Evolutionary conservation across 306 rosid genomes (phyloP), one percentile per base, ranked within the genome.

Genomic region (Bauhinia variegata): DNA sequence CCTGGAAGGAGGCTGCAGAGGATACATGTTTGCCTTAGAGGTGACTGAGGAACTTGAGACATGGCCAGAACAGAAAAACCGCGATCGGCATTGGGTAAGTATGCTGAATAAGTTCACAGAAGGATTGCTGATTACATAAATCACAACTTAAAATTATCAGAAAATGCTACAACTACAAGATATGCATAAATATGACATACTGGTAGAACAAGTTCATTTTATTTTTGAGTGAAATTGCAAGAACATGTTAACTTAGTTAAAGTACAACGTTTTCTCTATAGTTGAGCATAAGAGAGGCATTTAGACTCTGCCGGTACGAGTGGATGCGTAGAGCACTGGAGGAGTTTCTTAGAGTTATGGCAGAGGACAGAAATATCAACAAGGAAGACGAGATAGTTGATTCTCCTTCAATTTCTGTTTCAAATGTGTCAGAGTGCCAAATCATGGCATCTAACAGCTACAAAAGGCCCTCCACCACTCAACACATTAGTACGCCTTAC

Each of bases 1-100:
- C 70, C 59, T 67, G 55, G 84, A 82, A 75, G 97, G 97, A 62
- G 96, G 84, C 47, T 86, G 97, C 86, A 65, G 78, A 72, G 97
- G 97, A 39, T 91, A 86, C 79, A 91, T 91, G 96, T 91, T 88
- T 68, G 86, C 97, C 39, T 75, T 91, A 55, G 86, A 91, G 84
- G 97, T 91, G 65, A 91, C 87, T 5, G 86, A 86, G 75, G 91
- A 84, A 80, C 91, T 88, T 4, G 91, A 86, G 11, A 15, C 19
- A 8, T 91, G 97, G 96, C 96, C 97, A 1, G 97, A 91, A 82
- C 77, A 84, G 75, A 78, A 64, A 41, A 84, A 82, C 72, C 91
- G 75, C 10, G 73, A 66, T 18, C 86, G 97, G 39, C 86, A 59
- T 71, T 91, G 97, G 97, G 97, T 91, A 32, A 67, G 67, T 76